A percentile compares a stretch with the other conserved stretches of the same genome.
phyloP scores from a whole-genome alignment of 2,329 filamentous ascomycete genomes.

The Gliomastix tumulicola region DNA sequence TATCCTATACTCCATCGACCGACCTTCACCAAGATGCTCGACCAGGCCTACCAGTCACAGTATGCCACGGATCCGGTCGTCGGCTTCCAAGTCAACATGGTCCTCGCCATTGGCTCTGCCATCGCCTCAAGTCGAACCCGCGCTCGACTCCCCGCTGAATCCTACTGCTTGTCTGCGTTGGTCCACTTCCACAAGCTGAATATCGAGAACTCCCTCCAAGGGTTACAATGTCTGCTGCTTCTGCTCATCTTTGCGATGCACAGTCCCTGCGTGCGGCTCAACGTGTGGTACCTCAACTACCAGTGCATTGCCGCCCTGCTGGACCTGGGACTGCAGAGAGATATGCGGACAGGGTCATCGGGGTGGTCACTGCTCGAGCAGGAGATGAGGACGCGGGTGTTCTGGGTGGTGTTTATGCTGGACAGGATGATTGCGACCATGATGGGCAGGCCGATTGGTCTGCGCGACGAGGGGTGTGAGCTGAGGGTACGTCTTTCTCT shows the following conservation, averaged over 20 bases:
- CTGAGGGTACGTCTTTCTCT: slow-evolving; percentile 29
- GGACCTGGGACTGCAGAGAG: slow-evolving; percentile 43
- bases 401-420: slow-evolving; percentile 46
- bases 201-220: slow-evolving; percentile 37
- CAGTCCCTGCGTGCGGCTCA: slow-evolving; percentile 38
- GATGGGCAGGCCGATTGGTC: slow-evolving; percentile 47
- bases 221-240: slow-evolving; percentile 39
- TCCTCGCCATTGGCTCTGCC: slow-evolving; percentile 40
- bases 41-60: slow-evolving; percentile 27
- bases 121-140: slow-evolving; percentile 34
- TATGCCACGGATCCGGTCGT: slow-evolving; percentile 16
- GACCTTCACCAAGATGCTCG: slow-evolving; percentile 29
- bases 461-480: slow-evolving; percentile 48
- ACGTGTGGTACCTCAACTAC: slow-evolving; percentile 49
- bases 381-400: slow-evolving; percentile 47
- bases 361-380: slow-evolving; percentile 40
- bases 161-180: slow-evolving; percentile 40
- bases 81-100: slow-evolving; percentile 44
- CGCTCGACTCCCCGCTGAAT: slow-evolving; percentile 36
- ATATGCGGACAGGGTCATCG: too few species aligned
- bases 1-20: slow-evolving; percentile 42
- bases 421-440: slow-evolving; percentile 46
- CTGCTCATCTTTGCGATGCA: slow-evolving; percentile 42
- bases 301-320: slow-evolving; percentile 43
- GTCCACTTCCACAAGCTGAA: slow-evolving; percentile 36